Evolutionary conservation across 2,329 filamentous ascomycete species (phyloP).

Genomic region (Paecilomyces formosus): DNA sequence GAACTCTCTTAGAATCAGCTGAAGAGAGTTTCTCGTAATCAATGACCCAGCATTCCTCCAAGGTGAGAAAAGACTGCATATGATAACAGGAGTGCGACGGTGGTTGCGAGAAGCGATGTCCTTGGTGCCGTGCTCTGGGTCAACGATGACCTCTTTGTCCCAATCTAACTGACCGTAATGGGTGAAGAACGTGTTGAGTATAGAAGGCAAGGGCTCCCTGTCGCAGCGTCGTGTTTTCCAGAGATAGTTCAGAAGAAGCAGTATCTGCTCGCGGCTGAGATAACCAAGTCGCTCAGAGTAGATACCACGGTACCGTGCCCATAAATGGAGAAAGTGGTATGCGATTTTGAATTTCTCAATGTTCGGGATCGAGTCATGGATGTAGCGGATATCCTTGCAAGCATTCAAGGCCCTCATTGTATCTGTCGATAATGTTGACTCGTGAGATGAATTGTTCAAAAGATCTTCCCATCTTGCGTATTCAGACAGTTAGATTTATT

Average conservation of each 20-base stretch:
- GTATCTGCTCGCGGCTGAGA: slow-evolving; percentile 58
- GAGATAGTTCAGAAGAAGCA: slow-evolving; percentile 53
- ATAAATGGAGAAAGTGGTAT: slow-evolving; percentile 54
- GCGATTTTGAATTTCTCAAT: slow-evolving; percentile 51
- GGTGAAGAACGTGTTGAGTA: slow-evolving; percentile 47
- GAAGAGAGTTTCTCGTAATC: not conserved
- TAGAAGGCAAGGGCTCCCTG: slow-evolving; percentile 32
- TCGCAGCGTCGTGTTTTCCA: slow-evolving; percentile 47
- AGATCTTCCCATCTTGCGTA: slow-evolving; percentile 28
- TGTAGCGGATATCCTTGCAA: slow-evolving; percentile 54
- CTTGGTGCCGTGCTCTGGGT: not conserved
- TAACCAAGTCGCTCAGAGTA: slow-evolving; percentile 61
- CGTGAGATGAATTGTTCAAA: slow-evolving; percentile 38
- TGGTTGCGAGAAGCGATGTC: not conserved
- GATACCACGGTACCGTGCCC: slow-evolving; percentile 55
- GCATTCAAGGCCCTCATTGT: slow-evolving; percentile 58
- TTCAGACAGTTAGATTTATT: slow-evolving; percentile 19
- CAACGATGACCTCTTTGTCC: not conserved
- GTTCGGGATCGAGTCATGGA: slow-evolving; percentile 54
- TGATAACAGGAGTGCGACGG: not conserved
- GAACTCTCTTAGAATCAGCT: not conserved
- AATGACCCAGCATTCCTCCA: not conserved
- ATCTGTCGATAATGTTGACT: slow-evolving; percentile 50
- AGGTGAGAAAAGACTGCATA: not conserved
- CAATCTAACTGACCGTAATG: not conserved